phyloP scores from a whole-genome alignment of 768 basidiomycete genomes.

The Kwoniella sp. region DNA sequence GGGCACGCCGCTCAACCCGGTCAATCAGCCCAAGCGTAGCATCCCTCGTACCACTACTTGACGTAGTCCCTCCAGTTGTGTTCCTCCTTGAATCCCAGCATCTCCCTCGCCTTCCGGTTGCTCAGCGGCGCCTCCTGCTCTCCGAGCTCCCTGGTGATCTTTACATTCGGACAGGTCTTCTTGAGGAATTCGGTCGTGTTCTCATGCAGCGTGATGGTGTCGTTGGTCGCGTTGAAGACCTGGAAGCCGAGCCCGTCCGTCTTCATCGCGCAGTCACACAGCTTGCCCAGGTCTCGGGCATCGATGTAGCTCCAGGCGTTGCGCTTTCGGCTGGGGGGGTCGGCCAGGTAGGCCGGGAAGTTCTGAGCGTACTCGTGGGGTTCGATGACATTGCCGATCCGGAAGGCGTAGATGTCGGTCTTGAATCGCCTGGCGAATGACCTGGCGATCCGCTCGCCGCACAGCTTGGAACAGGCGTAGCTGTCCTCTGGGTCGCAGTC shows the following conservation, averaged over 20 bases:
- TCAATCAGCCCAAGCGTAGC: too few species aligned
- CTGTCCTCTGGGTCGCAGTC: conserved; percentile 33
- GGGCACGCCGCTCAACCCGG: too few species aligned
- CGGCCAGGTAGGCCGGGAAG: conserved; percentile 36
- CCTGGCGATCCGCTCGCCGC: conserved; percentile 43
- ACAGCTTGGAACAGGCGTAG: conserved; percentile 41
- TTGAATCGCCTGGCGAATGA: conserved; percentile 32
- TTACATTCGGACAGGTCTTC: conserved; percentile 25
- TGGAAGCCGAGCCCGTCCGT: conserved; percentile 44
- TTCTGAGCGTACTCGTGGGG: conserved; percentile 45
- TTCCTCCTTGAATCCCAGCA: conserved; percentile 46
- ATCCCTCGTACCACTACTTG: conserved; percentile 7
- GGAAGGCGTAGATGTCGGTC: conserved; percentile 43
- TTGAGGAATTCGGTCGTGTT: conserved; percentile 31
- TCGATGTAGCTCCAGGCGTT: conserved; percentile 49
- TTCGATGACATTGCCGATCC: conserved; percentile 45
- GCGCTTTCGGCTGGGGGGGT: conserved; percentile 38
- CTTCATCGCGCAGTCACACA: conserved; percentile 39
- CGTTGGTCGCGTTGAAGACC: conserved; percentile 48
- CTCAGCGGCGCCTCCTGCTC: conserved; percentile 44
- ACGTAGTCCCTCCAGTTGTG: conserved; percentile 42
- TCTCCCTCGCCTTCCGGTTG: conserved; percentile 41
- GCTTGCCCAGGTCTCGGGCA: conserved; percentile 46
- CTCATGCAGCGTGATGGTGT: conserved; percentile 32
- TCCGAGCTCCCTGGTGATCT: conserved; percentile 38